Conservation (phyloP, 352 stramenopile species). For the Pythium guiyangense region DNA sequence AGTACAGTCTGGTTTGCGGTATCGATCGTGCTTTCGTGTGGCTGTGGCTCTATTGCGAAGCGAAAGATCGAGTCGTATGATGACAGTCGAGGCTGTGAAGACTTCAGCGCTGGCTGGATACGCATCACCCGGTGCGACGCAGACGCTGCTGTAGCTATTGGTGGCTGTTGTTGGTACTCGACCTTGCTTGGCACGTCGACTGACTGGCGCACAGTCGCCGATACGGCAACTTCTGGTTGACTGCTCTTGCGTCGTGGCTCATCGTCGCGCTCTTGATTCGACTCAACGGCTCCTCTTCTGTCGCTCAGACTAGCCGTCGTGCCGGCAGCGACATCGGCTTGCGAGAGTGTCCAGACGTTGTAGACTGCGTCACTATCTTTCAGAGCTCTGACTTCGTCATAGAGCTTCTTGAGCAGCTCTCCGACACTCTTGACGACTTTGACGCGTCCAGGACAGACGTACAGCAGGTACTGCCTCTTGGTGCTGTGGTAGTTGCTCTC, state of each 20-base stretch:
- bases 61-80: too few species aligned
- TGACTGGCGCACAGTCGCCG: too few species aligned
- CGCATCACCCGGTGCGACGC: too few species aligned
- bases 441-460: slow-evolving; percentile 53
- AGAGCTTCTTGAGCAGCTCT: slow-evolving; percentile 46
- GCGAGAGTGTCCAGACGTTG: slow-evolving; percentile 31
- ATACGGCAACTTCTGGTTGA: not conserved
- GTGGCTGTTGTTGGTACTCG: too few species aligned
- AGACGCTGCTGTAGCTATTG: too few species aligned
- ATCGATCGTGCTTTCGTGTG: too few species aligned
- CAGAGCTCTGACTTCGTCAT: slow-evolving; percentile 37
- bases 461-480: slow-evolving; percentile 44
- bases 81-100: too few species aligned
- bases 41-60: too few species aligned
- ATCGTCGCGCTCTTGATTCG: not conserved
- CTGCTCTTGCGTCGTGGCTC: not conserved
- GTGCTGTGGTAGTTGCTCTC: not conserved
- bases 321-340: not conserved
- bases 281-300: not conserved
- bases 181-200: too few species aligned
- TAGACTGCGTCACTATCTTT: slow-evolving; percentile 22
- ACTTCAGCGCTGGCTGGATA: too few species aligned
- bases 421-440: slow-evolving; percentile 57
- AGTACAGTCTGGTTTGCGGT: too few species aligned
- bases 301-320: not conserved